Base-by-base conservation (phyloP, 345 rosid genomes). In the Bretschneidera sinensis region DNA sequence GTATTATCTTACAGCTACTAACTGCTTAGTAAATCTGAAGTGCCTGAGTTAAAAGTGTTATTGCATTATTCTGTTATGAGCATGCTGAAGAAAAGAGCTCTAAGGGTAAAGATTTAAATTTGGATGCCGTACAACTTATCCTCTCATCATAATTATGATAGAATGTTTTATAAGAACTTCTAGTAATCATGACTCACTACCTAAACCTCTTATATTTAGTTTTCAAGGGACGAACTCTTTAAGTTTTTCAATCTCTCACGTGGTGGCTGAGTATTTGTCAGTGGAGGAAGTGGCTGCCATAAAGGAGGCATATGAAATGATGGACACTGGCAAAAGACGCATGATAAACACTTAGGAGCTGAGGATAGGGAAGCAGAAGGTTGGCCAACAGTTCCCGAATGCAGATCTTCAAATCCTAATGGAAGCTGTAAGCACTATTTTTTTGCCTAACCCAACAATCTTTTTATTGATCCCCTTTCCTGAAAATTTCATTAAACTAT, bases 261-360 rank as follows among this genome's bases (percentile, higher is more conserved):
- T 89, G 60, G 73, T 94, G 63, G 98, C 98, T 9, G 96, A 92
- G 76, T 96, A 89, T 66, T 80, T 90, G 78, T 89, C 95, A 0
- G 81, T 79, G 67, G 97, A 92, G 77, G 97, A 92, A 79, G 97
- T 74, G 28, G 98, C 98, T 10, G 98, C 95, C 69, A 79, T 92
- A 70, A 89, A 83, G 77, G 97, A 89, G 57, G 92, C 90, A n/a
- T 89, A 87, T 74, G 87, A 83, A 43, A 71, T 74, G 83, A 85
- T 92, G 95, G 98, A 92, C 63, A 79, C 79, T 10, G 47, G 69
- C 60, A 84, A 83, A 61, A 82, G 72, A 63, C 96, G 98, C 68
- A 84, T 80, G 68, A 83, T 92, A 71, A 85, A 81, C 73, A 77
- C 87, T 25, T 91, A 84, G 62, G 88, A 89, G 85, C 90, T 92